Percentiles rank a stretch among this genome's conserved stretches.
Evolutionary conservation across 1,139 yeast species (phyloP).

Genomic region (Blastobotrys ciferrii): DNA sequence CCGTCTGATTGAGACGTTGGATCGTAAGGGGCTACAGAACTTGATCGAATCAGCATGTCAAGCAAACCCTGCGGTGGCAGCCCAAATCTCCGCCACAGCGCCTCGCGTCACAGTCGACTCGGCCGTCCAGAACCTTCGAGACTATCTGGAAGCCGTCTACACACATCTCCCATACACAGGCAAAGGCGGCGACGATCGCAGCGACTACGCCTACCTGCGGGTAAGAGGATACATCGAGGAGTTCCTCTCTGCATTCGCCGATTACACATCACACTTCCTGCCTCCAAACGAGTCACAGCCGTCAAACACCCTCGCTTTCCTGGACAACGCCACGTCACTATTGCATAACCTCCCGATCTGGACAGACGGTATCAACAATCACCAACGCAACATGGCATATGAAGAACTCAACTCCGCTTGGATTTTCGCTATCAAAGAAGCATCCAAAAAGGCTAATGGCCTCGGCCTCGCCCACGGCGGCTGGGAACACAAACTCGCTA

Average conservation of each 20-base stretch:
- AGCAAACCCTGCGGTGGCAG: slow-evolving; percentile 60
- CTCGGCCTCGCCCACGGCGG: slow-evolving; percentile 47
- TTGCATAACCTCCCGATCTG: slow-evolving; percentile 73
- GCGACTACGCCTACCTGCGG: slow-evolving; percentile 86
- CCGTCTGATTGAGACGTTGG: slow-evolving; percentile 66
- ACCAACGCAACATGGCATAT: slow-evolving; percentile 67
- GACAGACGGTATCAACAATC: slow-evolving; percentile 66
- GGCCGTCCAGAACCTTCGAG: slow-evolving; percentile 50
- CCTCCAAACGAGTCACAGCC: slow-evolving; percentile 71
- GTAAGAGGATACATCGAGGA: slow-evolving; percentile 73
- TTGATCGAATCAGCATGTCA: slow-evolving; percentile 54
- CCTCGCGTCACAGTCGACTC: slow-evolving; percentile 58
- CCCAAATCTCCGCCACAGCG: slow-evolving; percentile 51
- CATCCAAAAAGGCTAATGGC: slow-evolving; percentile 39
- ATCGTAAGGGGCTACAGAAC: slow-evolving; percentile 51
- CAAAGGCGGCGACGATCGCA: slow-evolving; percentile 46
- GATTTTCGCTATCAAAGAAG: slow-evolving; percentile 58
- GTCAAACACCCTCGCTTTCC: slow-evolving; percentile 58
- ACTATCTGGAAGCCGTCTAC: slow-evolving; percentile 48
- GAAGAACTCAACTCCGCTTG: slow-evolving; percentile 81
- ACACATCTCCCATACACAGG: slow-evolving; percentile 70
- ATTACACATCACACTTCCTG: slow-evolving; percentile 71
- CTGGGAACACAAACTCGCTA: slow-evolving; percentile 55
- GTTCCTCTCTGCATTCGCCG: slow-evolving; percentile 73
- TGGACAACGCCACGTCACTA: slow-evolving; percentile 63